Conservation (phyloP, 179 eudicot genomes). For the Beta macrorhiza region DNA sequence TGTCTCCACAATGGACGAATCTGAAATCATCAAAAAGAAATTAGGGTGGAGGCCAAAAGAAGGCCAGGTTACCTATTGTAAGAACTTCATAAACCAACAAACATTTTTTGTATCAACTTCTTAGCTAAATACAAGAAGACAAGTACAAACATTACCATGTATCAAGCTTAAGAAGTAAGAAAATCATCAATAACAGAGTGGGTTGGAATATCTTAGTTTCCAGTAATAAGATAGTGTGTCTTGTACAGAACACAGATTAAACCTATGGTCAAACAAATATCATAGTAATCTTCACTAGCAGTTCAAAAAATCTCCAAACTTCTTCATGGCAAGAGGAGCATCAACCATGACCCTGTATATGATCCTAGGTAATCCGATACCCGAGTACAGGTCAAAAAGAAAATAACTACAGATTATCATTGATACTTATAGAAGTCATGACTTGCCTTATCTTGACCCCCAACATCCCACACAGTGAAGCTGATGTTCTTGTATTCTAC, state of each 20-base stretch:
- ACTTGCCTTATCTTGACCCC: conserved; percentile 43
- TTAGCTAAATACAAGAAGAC: background rate
- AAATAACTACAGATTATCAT: background rate
- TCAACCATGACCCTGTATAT: no score
- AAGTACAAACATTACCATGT: no score
- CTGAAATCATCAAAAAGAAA: conserved; percentile 22
- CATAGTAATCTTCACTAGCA: no score
- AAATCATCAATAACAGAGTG: background rate
- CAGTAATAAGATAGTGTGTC: background rate
- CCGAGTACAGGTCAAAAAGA: background rate
- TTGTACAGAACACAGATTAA: background rate
- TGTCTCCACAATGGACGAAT: conserved; percentile 45
- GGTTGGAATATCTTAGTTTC: background rate
- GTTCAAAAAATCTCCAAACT: no score
- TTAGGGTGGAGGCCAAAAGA: background rate
- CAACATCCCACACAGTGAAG: conserved; percentile 43
- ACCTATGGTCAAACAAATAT: background rate
- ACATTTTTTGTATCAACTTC: background rate
- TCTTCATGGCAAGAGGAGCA: no score
- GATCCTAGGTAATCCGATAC: background rate
- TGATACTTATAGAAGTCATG: background rate
- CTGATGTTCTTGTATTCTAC: conserved; percentile 41
- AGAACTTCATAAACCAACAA: background rate
- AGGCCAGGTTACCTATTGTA: background rate
- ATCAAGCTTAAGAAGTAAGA: background rate